Percentiles rank a stretch among this genome's conserved stretches.
phyloP scores from a whole-genome alignment of 768 basidiomycete genomes.

The Tylopilus rubrobrunneus region DNA sequence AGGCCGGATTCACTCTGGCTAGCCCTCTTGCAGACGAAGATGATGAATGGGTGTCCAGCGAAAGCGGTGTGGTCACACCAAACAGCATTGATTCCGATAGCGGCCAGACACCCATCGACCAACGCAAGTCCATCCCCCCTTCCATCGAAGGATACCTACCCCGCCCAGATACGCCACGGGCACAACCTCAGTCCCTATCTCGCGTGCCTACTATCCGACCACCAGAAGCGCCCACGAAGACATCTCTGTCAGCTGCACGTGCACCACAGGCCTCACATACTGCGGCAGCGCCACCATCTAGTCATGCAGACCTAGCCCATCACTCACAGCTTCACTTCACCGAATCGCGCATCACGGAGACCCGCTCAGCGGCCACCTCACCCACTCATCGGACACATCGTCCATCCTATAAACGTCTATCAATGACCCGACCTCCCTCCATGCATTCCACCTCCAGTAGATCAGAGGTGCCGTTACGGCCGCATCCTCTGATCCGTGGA shows the following conservation, averaged over 20 bases:
- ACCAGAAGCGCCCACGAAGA: conserved; percentile 21
- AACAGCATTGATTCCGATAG: conserved; percentile 39
- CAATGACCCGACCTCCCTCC: conserved; percentile 58
- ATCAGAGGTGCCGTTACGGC: conserved; percentile 45
- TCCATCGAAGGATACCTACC: conserved; percentile 16
- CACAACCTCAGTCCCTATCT: conserved; percentile 30
- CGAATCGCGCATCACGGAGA: conserved; percentile 25
- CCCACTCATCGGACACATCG: conserved; percentile 36
- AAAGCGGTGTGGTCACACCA: conserved; percentile 72
- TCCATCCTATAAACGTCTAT: conserved; percentile 36
- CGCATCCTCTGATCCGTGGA: conserved; percentile 76
- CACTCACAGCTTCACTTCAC: conserved; percentile 16
- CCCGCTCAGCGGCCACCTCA: conserved; percentile 39
- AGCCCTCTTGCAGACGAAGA: conserved; percentile 49
- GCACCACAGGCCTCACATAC: conserved; percentile 9
- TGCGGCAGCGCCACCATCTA: conserved; percentile 11
- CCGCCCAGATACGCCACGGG: conserved; percentile 30
- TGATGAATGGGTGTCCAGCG: conserved; percentile 76
- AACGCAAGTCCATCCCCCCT: conserved; percentile 14
- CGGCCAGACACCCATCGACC: conserved; percentile 31
- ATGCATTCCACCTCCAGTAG: conserved; percentile 49
- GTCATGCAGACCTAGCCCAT: conserved; percentile 9
- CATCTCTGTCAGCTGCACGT: conserved; percentile 17
- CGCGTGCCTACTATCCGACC: conserved; percentile 33
- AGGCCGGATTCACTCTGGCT: conserved; percentile 57